Percentiles rank a stretch among this genome's conserved stretches.
Conservation (phyloP, 768 basidiomycete species). For the Tricholoma sp. region DNA sequence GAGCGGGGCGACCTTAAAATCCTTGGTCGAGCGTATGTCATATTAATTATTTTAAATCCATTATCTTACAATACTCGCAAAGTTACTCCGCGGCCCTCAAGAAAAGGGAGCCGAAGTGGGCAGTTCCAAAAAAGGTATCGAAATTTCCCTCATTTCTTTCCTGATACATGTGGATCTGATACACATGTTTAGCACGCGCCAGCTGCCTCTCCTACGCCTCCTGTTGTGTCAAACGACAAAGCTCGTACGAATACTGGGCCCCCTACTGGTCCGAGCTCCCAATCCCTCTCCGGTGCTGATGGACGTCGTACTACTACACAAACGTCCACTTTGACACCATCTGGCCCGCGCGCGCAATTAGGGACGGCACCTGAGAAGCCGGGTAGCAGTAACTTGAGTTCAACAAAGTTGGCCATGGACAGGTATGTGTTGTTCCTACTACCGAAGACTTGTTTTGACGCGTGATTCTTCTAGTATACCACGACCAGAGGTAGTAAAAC, state of each 20-base stretch:
- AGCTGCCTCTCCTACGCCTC: constrained; percentile 25
- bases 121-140: constrained; percentile 28
- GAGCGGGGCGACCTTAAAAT: constrained; percentile 83
- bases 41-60: background rate
- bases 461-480: constrained; percentile 48
- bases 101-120: constrained; percentile 63
- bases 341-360: constrained; percentile 56
- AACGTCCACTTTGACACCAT: constrained; percentile 38
- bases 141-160: background rate
- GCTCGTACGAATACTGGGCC: constrained; percentile 26
- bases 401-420: constrained; percentile 62
- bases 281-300: constrained; percentile 25
- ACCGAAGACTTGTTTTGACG: background rate
- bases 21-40: constrained; percentile 65
- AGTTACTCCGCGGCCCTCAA: constrained; percentile 67
- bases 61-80: constrained; percentile 27
- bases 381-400: constrained; percentile 21
- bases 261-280: constrained; percentile 36
- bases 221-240: constrained; percentile 23
- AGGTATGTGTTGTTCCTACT: constrained; percentile 38
- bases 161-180: background rate
- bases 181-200: constrained; percentile 3
- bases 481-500: constrained; percentile 74
- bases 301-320: constrained; percentile 30
- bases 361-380: constrained; percentile 23